Base-by-base conservation (phyloP, 306 rosid species). In the Glycyrrhiza uralensis region DNA sequence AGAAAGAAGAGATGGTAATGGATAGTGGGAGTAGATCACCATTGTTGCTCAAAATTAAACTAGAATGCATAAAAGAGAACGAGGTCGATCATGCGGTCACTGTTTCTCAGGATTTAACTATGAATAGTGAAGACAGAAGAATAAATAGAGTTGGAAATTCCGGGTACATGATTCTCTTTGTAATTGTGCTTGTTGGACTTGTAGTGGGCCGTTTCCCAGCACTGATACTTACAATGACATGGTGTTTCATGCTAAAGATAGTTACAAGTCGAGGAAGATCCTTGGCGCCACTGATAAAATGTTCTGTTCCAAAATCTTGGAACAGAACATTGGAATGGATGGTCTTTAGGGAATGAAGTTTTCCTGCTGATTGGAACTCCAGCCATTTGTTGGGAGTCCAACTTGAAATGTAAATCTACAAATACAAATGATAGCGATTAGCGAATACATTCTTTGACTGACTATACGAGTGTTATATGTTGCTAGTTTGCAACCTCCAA, bases 161-260 rank as follows among this genome's bases (percentile, higher is more conserved):
- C 14, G 84, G 87, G 14, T 75, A 38, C 46, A 4, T 59, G 22
- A 13, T 79, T 76, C 36, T 87, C 55, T 10, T 85, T 51, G 4
- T 82, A 6, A 76, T 87, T 26, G 85, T 76, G 55, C 93, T 92
- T 46, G 35, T 70, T 41, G 98, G 98, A 19, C 91, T 92, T 57
- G 58, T 76, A 6, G 78, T 80, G 24, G 96, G 96, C 30, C 82
- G 90, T 7, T 52, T 88, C 41, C 15, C 46, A 10, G 91, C 96
- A 42, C 12, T 90, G 14, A 7, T 70, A 22, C 79, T 93, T 13
- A 69, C 80, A 28, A 45, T 90, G 42, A 41, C 81, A 59, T 89
- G 96, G 81, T 81, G 88, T 61, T 81, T 87, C 26, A 41, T 74
- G 72, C 12, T 82, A 10, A 90, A 85, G 71, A 35, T 86, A 17